phyloP scores from a whole-genome alignment of 768 basidiomycete species.

The Boletus subparvulus region DNA sequence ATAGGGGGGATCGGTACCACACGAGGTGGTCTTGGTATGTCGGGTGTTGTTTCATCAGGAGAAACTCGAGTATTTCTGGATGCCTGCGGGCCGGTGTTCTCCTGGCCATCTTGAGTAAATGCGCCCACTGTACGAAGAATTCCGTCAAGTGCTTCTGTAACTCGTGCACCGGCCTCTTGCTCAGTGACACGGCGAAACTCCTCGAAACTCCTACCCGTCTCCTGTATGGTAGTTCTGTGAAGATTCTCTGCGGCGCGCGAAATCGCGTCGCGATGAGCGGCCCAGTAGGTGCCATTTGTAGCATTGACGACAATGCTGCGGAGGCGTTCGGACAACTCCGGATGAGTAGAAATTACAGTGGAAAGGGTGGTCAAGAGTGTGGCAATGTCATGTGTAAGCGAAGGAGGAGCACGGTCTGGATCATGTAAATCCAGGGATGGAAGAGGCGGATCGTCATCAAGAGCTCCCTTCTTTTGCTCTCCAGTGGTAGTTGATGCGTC shows the following conservation, averaged over 20 bases:
- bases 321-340: constrained; percentile 68
- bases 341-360: constrained; percentile 58
- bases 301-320: constrained; percentile 64
- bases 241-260: constrained; percentile 57
- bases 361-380: constrained; percentile 56
- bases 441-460: constrained; percentile 48
- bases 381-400: constrained; percentile 65
- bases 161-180: constrained; percentile 61
- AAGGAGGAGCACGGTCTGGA: constrained; percentile 33
- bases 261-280: constrained; percentile 56
- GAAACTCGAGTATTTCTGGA: background rate
- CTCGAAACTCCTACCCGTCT: constrained; percentile 40
- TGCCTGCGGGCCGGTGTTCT: constrained; percentile 4
- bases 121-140: constrained; percentile 56
- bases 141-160: constrained; percentile 61
- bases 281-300: constrained; percentile 68
- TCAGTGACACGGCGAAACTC: constrained; percentile 52
- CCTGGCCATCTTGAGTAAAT: constrained; percentile 24
- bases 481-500: constrained; percentile 5
- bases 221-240: constrained; percentile 43
- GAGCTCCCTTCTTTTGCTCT: constrained; percentile 12
- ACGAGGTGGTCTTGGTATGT: constrained; percentile 10
- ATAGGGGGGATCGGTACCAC: constrained; percentile 13
- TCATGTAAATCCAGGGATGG: constrained; percentile 42
- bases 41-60: background rate